Evolutionary conservation across 2,329 filamentous ascomycete species (phyloP), one percentile per base, ranked within the genome.

Genomic region (Clonostachys solani): DNA sequence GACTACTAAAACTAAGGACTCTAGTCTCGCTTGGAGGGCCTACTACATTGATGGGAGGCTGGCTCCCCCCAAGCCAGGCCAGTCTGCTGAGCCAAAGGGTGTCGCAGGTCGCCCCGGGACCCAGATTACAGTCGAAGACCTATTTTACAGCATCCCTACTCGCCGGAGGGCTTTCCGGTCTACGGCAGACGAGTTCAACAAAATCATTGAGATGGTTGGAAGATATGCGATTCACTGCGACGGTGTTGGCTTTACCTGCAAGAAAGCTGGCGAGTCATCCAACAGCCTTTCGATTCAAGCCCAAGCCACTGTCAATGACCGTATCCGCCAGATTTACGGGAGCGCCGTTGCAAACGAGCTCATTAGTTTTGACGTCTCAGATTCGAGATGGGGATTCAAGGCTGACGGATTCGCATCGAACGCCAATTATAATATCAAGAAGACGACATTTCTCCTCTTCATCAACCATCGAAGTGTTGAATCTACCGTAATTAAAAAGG

Each of bases 391-490:
- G 76, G 91, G 90, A 0, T 96, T 96, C 74, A 87, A 80, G 54
- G 87, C 89, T 3, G 78, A 83, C 12, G 92, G 90, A 0, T 85
- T 87, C 65, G 84, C 87, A 33, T 96, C 89, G 44, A 97, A 94
- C 65, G 94, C 94, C 40, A 99, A 99, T 59, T 95, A 96, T 63
- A 88, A 87, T 62, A 85, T 91, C 53, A 99, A 97, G 66, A 87
- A 89, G 64, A 96, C 91, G 0, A 87, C 81, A 0, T 71, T 97
- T 18, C 72, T 99, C 5, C 75, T 99, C 1, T 99, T 99, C 70
- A 97, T 99, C 71, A 99, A 99, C 56, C 89, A 97, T 62, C 86
- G 94, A 38, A 86, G 89, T 13, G 94, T 99, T 10, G 94, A 99
- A 54, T 97, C 92, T 0, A 83, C 84, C 1, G 81, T 83, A 41